phyloP scores from a whole-genome alignment of 139 green algal genomes.

The Microglena sp. region DNA sequence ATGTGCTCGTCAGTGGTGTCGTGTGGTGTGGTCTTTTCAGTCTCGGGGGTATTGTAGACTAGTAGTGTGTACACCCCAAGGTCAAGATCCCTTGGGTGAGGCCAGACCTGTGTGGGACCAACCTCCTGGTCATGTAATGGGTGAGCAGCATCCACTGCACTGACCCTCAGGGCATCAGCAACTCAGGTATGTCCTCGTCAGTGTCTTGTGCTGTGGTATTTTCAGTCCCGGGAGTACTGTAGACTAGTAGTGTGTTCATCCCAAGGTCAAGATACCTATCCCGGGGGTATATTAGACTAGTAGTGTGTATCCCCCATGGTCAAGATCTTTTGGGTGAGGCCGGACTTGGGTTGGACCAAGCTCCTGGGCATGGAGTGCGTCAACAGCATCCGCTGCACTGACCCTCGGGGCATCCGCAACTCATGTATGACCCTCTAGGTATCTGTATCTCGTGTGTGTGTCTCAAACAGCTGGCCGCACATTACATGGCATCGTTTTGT shows the following conservation, averaged over 20 bases:
- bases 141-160: constrained; percentile 83
- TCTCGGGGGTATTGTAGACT: no score
- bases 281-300: no score
- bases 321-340: constrained; percentile 90
- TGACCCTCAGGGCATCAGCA: constrained; percentile 10
- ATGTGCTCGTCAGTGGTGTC: neutral
- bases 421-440: no score
- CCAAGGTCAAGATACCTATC: constrained; percentile 93
- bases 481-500: no score
- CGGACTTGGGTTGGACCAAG: constrained; percentile 57
- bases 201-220: neutral
- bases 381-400: constrained; percentile 71
- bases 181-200: neutral
- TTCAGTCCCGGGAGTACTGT: no score
- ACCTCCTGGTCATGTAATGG: constrained; percentile 96
- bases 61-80: constrained; percentile 77
- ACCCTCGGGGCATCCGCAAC: constrained; percentile 7
- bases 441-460: no score
- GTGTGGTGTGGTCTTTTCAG: neutral
- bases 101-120: constrained; percentile 57
- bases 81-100: constrained; percentile 97
- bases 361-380: constrained; percentile 99
- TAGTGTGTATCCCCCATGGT: no score
- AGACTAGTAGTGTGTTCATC: no score
- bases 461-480: no score